Evolutionary conservation across 2,329 filamentous ascomycete species (phyloP).

Genomic region (Penicillium oxalicum): DNA sequence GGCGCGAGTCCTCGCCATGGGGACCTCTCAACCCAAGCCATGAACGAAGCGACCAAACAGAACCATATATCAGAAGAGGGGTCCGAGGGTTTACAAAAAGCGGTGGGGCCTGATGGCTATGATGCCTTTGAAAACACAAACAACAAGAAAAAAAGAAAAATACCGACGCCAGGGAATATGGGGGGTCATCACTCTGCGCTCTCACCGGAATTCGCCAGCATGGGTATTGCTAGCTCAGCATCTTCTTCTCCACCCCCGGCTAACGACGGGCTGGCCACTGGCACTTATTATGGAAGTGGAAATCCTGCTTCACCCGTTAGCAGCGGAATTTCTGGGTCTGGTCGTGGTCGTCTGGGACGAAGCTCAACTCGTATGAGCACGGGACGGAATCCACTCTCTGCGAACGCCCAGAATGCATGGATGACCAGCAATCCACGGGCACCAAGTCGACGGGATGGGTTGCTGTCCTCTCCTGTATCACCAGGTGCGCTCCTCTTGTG

Average conservation of each 20-base stretch:
- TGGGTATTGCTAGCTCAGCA: slow-evolving; percentile 51
- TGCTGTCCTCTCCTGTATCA: slow-evolving; percentile 40
- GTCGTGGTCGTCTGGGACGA: slow-evolving; percentile 76
- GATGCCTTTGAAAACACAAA: slow-evolving; percentile 98
- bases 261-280: slow-evolving; percentile 43
- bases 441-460: slow-evolving; percentile 44
- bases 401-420: slow-evolving; percentile 55
- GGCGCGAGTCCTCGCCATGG: slow-evolving; percentile 24
- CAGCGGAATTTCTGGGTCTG: slow-evolving; percentile 75
- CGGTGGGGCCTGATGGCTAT: slow-evolving; percentile 79
- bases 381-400: slow-evolving; percentile 57
- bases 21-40: slow-evolving; percentile 21
- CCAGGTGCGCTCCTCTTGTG: slow-evolving; percentile 23
- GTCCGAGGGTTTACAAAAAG: slow-evolving; percentile 28
- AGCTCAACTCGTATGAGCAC: slow-evolving; percentile 43
- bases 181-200: slow-evolving; percentile 54
- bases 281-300: slow-evolving; percentile 53
- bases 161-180: slow-evolving; percentile 76
- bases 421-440: slow-evolving; percentile 40
- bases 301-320: slow-evolving; percentile 50
- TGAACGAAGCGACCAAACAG: background rate
- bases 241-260: slow-evolving; percentile 39
- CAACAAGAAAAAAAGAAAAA: slow-evolving; percentile 99
- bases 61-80: background rate
- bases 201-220: slow-evolving; percentile 58